A percentile compares a stretch with the other conserved stretches of the same genome.
phyloP scores from a whole-genome alignment of 176 grass and related monocot species.

The Avena atlantica region DNA sequence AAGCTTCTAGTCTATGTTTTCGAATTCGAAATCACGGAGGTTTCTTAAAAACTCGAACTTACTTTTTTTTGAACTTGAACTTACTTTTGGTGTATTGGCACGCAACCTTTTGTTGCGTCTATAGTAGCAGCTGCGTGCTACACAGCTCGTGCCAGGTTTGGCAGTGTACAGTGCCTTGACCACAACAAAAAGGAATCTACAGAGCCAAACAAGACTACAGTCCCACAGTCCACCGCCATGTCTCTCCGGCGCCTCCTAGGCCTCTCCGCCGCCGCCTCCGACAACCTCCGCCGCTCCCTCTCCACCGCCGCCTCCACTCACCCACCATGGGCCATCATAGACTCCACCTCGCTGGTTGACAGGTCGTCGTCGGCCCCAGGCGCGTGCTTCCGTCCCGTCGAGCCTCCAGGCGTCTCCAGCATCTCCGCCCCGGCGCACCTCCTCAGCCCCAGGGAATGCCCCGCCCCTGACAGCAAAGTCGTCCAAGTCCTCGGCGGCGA shows the following conservation, averaged over 20 bases:
- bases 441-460: neutral
- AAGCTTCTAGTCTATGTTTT: too few relatives aligned
- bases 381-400: constrained; percentile 2
- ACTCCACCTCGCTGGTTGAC: neutral
- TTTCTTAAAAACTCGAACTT: too few relatives aligned
- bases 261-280: constrained; percentile 12
- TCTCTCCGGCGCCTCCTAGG: neutral
- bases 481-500: neutral
- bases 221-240: neutral
- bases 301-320: constrained; percentile 5
- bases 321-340: neutral
- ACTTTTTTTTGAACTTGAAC: too few relatives aligned
- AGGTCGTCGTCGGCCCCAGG: neutral
- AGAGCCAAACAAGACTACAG: too few relatives aligned
- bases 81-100: too few relatives aligned
- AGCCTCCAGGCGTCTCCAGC: neutral
- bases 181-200: too few relatives aligned
- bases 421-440: constrained; percentile 2
- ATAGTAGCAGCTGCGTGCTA: too few relatives aligned
- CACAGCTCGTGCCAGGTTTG: too few relatives aligned
- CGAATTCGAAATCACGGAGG: too few relatives aligned
- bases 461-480: neutral
- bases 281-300: constrained; percentile 7
- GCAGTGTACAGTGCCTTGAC: too few relatives aligned
- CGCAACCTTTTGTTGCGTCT: too few relatives aligned